A percentile compares a stretch with the other conserved stretches of the same genome.
phyloP scores from a whole-genome alignment of 768 basidiomycete species.

The Lactarius hengduanensis region DNA sequence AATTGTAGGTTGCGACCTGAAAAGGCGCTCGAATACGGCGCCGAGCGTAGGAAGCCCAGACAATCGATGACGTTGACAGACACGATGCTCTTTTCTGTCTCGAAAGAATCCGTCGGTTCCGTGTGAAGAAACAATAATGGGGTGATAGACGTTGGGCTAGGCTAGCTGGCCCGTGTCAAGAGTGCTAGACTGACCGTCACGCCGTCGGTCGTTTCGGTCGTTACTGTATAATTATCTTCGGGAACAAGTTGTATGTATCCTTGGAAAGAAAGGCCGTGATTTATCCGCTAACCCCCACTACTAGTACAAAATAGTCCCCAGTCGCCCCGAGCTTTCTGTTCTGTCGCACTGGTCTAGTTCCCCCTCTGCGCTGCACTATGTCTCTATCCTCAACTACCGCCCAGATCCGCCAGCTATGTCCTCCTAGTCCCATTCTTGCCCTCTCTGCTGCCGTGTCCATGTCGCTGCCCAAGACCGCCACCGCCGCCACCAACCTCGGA shows the following conservation, averaged over 20 bases:
- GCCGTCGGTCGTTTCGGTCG: neutral
- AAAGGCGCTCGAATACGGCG: neutral
- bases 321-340: constrained; percentile 7
- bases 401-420: neutral
- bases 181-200: neutral
- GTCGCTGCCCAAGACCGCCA: neutral
- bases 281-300: constrained; percentile 17
- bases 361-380: neutral
- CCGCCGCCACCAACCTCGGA: neutral
- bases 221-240: neutral
- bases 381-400: neutral
- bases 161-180: constrained; percentile 2
- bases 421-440: neutral
- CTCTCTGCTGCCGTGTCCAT: neutral
- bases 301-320: constrained; percentile 22
- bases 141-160: neutral
- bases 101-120: neutral
- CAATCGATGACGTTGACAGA: constrained; percentile 17
- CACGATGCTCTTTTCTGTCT: constrained; percentile 14
- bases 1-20: neutral
- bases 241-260: constrained; percentile 6
- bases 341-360: neutral
- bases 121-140: neutral
- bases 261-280: constrained; percentile 22
- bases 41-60: constrained; percentile 9